These are phyloP conservation scores for Ceratocystis destructans DNA, from an alignment of 2,329 filamentous ascomycete genomes.

Conservation along the genomic window DNA sequence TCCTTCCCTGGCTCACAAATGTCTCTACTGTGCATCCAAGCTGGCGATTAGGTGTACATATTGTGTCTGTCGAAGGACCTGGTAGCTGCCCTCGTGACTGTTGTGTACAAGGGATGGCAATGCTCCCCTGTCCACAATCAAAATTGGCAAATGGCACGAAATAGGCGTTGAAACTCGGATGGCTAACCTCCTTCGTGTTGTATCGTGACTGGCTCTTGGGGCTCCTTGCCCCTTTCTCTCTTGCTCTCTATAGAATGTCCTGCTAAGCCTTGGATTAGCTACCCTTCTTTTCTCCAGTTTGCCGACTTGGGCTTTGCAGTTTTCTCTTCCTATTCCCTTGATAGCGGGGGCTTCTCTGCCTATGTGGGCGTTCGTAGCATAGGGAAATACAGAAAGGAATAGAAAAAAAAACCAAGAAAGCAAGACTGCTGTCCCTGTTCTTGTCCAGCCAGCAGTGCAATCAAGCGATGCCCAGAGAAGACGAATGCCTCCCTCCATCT, in stretches of 20 bases:
- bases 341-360: neutral
- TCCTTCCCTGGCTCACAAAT: neutral
- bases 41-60: neutral
- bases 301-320: neutral
- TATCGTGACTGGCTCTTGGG: too few relatives aligned
- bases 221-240: too few relatives aligned
- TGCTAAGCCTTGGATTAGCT: too few relatives aligned
- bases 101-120: neutral
- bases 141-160: neutral
- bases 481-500: too few relatives aligned
- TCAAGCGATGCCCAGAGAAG: too few relatives aligned
- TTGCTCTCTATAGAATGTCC: too few relatives aligned
- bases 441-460: too few relatives aligned
- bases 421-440: too few relatives aligned
- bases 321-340: neutral
- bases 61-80: neutral
- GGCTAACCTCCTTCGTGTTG: too few relatives aligned
- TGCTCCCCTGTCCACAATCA: neutral
- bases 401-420: neutral
- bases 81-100: neutral
- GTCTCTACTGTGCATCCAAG: neutral
- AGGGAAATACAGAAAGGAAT: neutral
- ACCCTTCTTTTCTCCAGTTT: neutral
- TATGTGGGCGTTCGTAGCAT: neutral
- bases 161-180: neutral